Evolutionary conservation across 768 basidiomycete species (phyloP), one percentile per base, ranked within the genome.

Genomic region (Paxillus rubicundulus): DNA sequence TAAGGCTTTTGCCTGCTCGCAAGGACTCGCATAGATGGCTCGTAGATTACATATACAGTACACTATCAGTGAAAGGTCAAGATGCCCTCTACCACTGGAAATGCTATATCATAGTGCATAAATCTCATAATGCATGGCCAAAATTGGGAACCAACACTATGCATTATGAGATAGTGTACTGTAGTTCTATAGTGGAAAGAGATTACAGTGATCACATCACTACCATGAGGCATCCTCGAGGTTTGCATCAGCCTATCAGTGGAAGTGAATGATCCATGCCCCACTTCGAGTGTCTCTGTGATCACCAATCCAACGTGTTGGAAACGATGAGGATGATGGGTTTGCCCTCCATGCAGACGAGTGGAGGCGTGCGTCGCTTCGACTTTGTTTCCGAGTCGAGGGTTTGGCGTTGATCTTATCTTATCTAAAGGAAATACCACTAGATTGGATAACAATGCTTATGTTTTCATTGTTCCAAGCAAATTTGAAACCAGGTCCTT

Each of bases 151-250:
- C n/a, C n/a, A n/a, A n/a, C n/a, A n/a, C n/a, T n/a, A n/a, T n/a
- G n/a, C n/a, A n/a, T n/a, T n/a, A n/a, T n/a, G n/a, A n/a, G n/a
- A n/a, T n/a, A n/a, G n/a, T n/a, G n/a, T n/a, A n/a, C n/a, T n/a
- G n/a, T n/a, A 14, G 33, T 24, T 24, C 24, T 24, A 24, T 24
- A 24, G 0, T 14, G 33, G 1, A 33, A 13, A 14, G 33, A 33
- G 7, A 32, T 14, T 42, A 20, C 17, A 24, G 30, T 9, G 46
- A 36, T 39, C 18, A 16, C 17, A 24, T 4, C n/a, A 21, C 18
- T 32, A 3, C 30, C 55, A 60, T 43, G 59, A 53, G 59, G 59
- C 50, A 21, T 47, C 59, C 58, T 60, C 52, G 54, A 60, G 59
- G 59, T 40, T n/a, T 18, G 5, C 38, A 14, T 27, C 24, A 24